These are phyloP conservation scores for Pelargonium cotyledonis DNA, from an alignment of 441 rosid species.

Conservation along the genomic window DNA sequence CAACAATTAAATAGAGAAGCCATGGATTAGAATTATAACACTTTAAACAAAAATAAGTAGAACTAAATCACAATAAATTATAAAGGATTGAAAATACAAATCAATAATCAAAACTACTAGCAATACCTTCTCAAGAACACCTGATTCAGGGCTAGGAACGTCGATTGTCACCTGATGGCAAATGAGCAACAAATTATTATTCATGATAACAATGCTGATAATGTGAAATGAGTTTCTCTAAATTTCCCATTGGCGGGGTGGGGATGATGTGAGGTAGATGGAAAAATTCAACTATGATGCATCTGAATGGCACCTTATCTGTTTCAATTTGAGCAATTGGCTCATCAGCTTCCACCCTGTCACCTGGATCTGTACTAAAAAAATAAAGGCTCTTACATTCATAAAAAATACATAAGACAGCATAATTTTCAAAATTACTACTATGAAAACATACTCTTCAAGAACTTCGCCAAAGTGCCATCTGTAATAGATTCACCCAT, in stretches of 20 bases:
- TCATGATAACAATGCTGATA: neutral
- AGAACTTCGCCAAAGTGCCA: conserved; percentile 79
- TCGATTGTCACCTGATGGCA: conserved; percentile 80
- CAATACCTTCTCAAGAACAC: conserved; percentile 74
- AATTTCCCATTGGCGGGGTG: neutral
- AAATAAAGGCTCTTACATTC: conserved; percentile 16
- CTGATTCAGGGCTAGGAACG: conserved; percentile 85
- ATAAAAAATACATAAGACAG: conserved; percentile 3
- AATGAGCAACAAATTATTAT: conserved; percentile 10
- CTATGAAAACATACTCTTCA: conserved; percentile 55
- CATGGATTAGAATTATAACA: conserved; percentile 7
- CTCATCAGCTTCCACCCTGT: conserved; percentile 81
- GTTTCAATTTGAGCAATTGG: conserved; percentile 96
- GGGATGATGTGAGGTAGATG: neutral
- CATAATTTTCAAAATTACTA: conserved; percentile 4
- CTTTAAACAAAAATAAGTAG: neutral
- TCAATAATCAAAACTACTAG: conserved; percentile 9
- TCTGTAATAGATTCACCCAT: conserved; percentile 82
- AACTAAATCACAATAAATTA: neutral
- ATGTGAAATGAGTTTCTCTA: neutral
- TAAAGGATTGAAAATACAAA: neutral
- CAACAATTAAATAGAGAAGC: conserved; percentile 16
- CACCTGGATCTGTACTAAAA: conserved; percentile 72
- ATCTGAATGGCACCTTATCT: conserved; percentile 54
- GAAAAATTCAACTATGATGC: neutral